These are phyloP conservation scores for Saussurea involucrata DNA, from an alignment of 129 eudicot species.

Conservation along the genomic window DNA sequence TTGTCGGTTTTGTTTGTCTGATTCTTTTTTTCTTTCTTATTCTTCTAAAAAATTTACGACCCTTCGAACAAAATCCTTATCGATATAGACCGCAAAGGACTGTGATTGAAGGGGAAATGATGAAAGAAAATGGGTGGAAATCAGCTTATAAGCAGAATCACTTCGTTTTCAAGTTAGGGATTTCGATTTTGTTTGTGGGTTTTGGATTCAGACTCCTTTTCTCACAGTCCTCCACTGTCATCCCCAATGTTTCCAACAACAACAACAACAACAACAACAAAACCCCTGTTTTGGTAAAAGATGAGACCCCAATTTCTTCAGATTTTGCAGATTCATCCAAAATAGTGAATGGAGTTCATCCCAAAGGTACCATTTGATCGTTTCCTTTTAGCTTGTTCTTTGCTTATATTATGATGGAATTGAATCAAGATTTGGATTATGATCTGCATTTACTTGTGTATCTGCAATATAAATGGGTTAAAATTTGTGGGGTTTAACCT, in stretches of 20 bases:
- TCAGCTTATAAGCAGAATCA: constrained; percentile 44
- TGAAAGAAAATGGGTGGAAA: constrained; percentile 45
- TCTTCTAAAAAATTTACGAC: neutral
- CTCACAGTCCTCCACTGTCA: constrained; percentile 38
- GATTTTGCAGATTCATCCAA: constrained; percentile 21
- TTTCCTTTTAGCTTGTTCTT: neutral
- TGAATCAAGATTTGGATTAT: neutral
- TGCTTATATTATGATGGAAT: constrained; percentile 3
- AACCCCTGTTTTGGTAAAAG: constrained; percentile 34
- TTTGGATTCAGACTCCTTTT: constrained; percentile 57
- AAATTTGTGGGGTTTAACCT: neutral
- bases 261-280: neutral
- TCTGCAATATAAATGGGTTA: neutral
- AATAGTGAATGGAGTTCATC: constrained; percentile 20
- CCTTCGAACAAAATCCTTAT: constrained; percentile 1
- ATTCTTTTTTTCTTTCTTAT: neutral
- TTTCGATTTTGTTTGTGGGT: constrained; percentile 55
- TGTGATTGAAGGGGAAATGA: constrained; percentile 17
- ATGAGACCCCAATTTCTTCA: constrained; percentile 9
- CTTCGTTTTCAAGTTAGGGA: constrained; percentile 51
- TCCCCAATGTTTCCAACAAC: constrained; percentile 31
- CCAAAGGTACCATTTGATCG: constrained; percentile 32
- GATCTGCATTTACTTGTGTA: constrained; percentile 16
- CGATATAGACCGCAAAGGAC: constrained; percentile 12
- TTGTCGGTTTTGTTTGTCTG: constrained; percentile 33